phyloP scores from a whole-genome alignment of 257 asterid genomes.

The Solanum ossicruentum region DNA sequence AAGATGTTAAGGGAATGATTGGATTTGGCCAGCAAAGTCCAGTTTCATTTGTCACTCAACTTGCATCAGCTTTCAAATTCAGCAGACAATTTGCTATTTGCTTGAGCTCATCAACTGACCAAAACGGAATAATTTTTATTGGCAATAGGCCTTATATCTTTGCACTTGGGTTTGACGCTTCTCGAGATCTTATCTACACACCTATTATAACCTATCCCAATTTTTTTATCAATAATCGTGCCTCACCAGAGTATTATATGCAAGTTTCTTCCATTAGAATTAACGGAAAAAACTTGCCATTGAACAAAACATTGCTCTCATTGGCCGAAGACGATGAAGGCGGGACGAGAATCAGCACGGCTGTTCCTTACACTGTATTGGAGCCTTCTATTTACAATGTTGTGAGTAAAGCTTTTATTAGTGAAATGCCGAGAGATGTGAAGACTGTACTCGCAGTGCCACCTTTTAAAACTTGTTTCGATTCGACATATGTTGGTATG shows the following conservation, averaged over 20 bases:
- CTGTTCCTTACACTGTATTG: not conserved
- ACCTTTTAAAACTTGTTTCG: not conserved
- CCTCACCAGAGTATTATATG: not conserved
- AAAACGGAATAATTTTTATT: slow-evolving; percentile 4
- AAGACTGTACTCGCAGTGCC: not conserved
- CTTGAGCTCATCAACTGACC: not conserved
- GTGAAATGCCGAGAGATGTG: not conserved
- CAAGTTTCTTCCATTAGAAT: not conserved
- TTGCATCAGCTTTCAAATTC: not conserved
- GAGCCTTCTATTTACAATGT: not conserved
- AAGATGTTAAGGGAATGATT: slow-evolving; percentile 3
- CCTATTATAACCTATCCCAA: not conserved
- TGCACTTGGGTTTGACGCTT: not conserved
- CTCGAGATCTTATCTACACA: not conserved
- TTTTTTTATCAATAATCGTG: not conserved
- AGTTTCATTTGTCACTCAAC: not conserved
- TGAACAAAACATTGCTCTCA: not conserved
- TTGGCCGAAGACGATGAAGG: not conserved
- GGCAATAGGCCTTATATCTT: slow-evolving; percentile 8
- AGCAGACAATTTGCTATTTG: slow-evolving; percentile 2
- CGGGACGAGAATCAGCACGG: not conserved
- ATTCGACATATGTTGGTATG: not conserved
- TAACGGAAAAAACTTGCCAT: not conserved
- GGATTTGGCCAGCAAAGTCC: slow-evolving; percentile 2
- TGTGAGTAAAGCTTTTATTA: not conserved